Evolutionary conservation across 192 early-diverging fungal genomes (phyloP), one percentile per base, ranked within the genome.

Genomic region (Coemansia sp.): DNA sequence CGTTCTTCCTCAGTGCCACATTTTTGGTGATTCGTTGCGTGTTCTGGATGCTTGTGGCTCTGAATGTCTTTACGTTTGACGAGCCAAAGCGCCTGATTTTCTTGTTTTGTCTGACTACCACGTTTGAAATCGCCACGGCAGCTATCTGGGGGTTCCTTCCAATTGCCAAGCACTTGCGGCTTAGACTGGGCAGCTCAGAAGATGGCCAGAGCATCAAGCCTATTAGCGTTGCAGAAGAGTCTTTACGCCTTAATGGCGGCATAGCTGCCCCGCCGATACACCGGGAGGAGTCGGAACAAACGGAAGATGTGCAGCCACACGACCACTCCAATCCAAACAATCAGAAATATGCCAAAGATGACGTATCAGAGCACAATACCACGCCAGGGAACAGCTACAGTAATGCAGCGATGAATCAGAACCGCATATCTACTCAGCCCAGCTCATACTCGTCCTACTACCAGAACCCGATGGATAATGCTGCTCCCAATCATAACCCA

Each of bases 1-100:
- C 60, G 31, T 71, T 71, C 53, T 45, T 65, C 20, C 40, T 71
- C 18, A 44, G 60, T 0, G 60, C 59, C 2, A 37, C 26, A 7
- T 41, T 71, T 28, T 34, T 77, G 12, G 23, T 62, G 1, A 39
- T 39, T 7, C 64, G 75, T 28, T 71, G 67, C 8, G 44, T 77
- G 45, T 77, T 66, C 34, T 70, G 62, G 64, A 77, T 77, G 75
- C 64, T 77, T 14, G 43, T 77, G 14, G 68, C 53, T 21, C 59
- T 71, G 44, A 40, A 61, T 15, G 43, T 71, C 11, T 17, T 71
- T 1, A 40, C 50, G 36, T 60, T 77, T 40, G 51, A 55, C 5
- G 60, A 64, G 53, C 17, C 57, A 17, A 66, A 67, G 30, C 75
- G 75, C 17, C 56, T 54, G 56, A 67, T 77, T 21, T 77, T 71